Base-by-base conservation (phyloP, 2,329 filamentous ascomycete species). In the Dactylonectria macrodidyma region DNA sequence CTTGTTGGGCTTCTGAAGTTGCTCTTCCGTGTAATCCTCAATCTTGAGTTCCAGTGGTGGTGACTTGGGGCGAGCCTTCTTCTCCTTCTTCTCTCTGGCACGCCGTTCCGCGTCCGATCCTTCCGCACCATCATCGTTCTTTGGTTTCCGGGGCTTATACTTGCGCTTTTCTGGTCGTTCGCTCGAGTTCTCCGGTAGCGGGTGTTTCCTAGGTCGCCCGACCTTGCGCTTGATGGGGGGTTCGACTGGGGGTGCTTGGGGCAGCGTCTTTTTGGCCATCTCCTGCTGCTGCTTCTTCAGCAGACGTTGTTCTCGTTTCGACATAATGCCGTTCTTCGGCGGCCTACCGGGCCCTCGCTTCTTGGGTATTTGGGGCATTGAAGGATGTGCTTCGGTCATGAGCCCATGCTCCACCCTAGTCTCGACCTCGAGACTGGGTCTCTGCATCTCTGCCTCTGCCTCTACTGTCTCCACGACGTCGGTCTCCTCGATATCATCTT, bases 311-410 rank as follows among this genome's bases (percentile, higher is more conserved):
- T 95, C 91, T 64, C 93, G 86, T 81, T 95, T 95, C 1, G 93
- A 95, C 89, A 95, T 93, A 77, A 94, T 88, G 33, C 93, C 93
- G 75, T 95, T 93, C 82, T 95, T 95, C 0, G 93, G 93, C 22
- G 93, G 93, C 60, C 93, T 85, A n/a, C 93, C 93, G 10, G 93
- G 93, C 14, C 93, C 93, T 72, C 93, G 90, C 70, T 92, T 91
- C 80, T 89, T 92, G 33, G 89, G 87, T 34, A 89, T 81, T 63
- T 84, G 80, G 22, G 81, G 78, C 66, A 84, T 75, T 24, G 81
- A 71, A 6, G 80, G 80, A 9, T 83, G 80, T 5, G 79, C 69
- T n/a, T 78, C 76, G 16, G 75, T 66, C 36, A 76, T 66, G 12
- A 76, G 65, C 62, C 80, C 80, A 5, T 73, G 71, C 63, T 78